Percentiles rank a stretch among this genome's conserved stretches.
Conservation (phyloP, 2,329 filamentous ascomycete genomes). For the Graphilbum ipis-grandicollis region DNA sequence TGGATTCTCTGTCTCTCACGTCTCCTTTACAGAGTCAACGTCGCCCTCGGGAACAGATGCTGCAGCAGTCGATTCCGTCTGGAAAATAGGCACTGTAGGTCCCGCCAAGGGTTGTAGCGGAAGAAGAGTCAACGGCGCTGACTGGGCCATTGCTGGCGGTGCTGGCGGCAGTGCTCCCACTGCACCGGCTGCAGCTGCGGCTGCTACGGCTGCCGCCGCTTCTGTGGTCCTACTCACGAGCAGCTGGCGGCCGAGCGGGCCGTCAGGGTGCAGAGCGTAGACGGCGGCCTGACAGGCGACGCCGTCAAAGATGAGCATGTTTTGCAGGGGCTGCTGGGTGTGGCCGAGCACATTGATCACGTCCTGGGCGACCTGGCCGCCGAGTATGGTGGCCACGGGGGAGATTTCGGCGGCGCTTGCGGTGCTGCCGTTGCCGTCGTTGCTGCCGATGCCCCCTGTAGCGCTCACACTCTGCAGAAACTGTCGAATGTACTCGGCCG, state of each 20-base stretch:
- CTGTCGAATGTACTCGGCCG: constrained; percentile 56
- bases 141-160: too few relatives aligned
- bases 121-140: too few relatives aligned
- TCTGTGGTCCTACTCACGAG: constrained; percentile 12
- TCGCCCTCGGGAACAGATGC: too few relatives aligned
- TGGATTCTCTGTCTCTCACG: too few relatives aligned
- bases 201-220: background rate
- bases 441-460: too few relatives aligned
- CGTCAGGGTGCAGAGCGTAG: constrained; percentile 61
- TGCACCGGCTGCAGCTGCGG: background rate
- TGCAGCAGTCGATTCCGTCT: too few relatives aligned
- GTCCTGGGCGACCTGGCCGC: constrained; percentile 83
- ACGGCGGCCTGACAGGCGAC: constrained; percentile 61
- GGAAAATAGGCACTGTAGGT: background rate
- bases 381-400: constrained; percentile 75
- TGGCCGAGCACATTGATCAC: constrained; percentile 90
- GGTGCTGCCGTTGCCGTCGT: too few relatives aligned
- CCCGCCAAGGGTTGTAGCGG: too few relatives aligned
- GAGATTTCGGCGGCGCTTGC: constrained; percentile 54
- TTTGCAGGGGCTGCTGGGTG: constrained; percentile 89
- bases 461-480: constrained; percentile 78
- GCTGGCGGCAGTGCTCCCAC: background rate
- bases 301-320: constrained; percentile 83
- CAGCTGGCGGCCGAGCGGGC: constrained; percentile 30
- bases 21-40: too few relatives aligned